These are phyloP conservation scores for Urtica urens DNA, from an alignment of 306 rosid genomes.

Conservation along the genomic window DNA sequence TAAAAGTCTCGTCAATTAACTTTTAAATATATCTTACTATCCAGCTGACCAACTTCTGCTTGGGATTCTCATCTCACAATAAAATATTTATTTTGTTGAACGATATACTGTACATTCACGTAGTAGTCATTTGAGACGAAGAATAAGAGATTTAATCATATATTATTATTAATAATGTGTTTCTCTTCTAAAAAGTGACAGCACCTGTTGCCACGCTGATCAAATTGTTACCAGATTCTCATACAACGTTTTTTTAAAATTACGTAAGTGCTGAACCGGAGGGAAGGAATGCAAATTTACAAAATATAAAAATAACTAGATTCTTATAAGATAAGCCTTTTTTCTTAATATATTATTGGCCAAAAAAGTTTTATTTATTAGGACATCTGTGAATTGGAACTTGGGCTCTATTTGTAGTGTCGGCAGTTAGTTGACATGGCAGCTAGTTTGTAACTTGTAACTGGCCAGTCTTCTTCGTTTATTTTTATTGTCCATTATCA, in stretches of 20 bases:
- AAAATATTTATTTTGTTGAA: background rate
- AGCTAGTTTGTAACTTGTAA: too few relatives aligned
- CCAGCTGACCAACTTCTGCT: background rate
- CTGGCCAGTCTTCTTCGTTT: too few relatives aligned
- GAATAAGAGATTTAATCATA: background rate
- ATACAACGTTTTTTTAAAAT: background rate
- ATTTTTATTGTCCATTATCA: too few relatives aligned
- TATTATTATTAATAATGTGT: background rate
- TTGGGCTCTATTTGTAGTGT: too few relatives aligned
- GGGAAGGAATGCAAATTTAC: background rate
- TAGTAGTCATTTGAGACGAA: background rate
- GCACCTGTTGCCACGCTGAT: background rate
- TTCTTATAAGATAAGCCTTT: background rate
- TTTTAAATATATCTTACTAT: background rate
- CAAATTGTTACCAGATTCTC: background rate
- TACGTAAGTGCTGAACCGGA: background rate
- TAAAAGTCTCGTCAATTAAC: background rate
- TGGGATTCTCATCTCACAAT: background rate
- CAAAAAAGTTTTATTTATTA: background rate
- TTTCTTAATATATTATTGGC: background rate
- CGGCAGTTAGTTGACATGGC: too few relatives aligned
- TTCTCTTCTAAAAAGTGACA: conserved; percentile 1
- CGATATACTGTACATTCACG: background rate
- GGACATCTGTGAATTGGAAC: too few relatives aligned
- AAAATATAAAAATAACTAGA: background rate